phyloP scores from a whole-genome alignment of 2,329 filamentous ascomycete genomes.

The Stachybotrys chlorohalonatus region DNA sequence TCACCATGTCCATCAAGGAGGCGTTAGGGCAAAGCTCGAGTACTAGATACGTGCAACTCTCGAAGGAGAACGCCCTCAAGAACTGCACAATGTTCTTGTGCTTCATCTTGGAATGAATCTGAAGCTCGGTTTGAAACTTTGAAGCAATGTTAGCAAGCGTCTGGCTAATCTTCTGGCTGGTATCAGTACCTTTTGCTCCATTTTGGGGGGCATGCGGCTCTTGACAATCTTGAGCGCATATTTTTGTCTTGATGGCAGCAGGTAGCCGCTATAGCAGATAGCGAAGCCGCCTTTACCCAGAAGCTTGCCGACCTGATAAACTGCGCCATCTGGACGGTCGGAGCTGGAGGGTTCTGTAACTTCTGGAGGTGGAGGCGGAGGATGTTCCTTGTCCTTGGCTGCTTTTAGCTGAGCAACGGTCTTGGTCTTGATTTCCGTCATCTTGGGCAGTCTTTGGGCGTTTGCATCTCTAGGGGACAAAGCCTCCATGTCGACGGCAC shows the following conservation, averaged over 20 bases:
- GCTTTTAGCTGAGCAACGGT: slow-evolving; percentile 44
- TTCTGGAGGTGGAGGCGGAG: slow-evolving; percentile 51
- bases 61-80: slow-evolving; percentile 84
- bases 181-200: slow-evolving; percentile 66
- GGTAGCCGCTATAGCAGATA: slow-evolving; percentile 66
- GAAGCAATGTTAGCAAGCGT: slow-evolving; percentile 7
- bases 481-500: slow-evolving; percentile 49
- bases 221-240: slow-evolving; percentile 78
- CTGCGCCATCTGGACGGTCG: slow-evolving; percentile 60
- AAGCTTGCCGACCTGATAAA: slow-evolving; percentile 65
- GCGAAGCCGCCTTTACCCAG: slow-evolving; percentile 77
- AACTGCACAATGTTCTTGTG: slow-evolving; percentile 96
- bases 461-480: slow-evolving; percentile 58
- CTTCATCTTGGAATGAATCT: slow-evolving; percentile 96
- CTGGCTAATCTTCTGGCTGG: not conserved
- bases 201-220: slow-evolving; percentile 72
- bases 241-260: slow-evolving; percentile 55
- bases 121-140: slow-evolving; percentile 72
- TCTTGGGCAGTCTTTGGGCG: slow-evolving; percentile 43
- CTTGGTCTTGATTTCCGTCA: slow-evolving; percentile 41
- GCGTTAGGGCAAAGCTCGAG: slow-evolving; percentile 92
- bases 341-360: slow-evolving; percentile 55
- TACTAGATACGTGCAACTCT: slow-evolving; percentile 84
- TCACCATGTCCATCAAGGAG: slow-evolving; percentile 96
- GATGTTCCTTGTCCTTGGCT: slow-evolving; percentile 56